Conservation (phyloP, 1,139 yeast genomes). For the Candida pseudoviswanathii region DNA sequence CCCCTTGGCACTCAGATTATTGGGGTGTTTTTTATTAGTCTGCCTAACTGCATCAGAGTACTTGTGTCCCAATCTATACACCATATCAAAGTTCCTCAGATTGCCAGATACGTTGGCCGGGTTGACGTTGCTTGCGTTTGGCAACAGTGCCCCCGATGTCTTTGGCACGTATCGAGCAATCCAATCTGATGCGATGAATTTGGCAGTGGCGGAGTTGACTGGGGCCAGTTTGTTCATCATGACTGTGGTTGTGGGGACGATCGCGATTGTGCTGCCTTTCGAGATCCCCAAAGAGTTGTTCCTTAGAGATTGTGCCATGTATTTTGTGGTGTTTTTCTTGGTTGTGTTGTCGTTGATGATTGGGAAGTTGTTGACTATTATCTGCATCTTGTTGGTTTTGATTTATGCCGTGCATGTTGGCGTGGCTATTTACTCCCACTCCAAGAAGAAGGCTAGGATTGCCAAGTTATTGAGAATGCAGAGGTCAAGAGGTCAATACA, state of each 20-base stretch:
- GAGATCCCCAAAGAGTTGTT: conserved; percentile 53
- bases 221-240: conserved; percentile 86
- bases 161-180: conserved; percentile 83
- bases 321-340: conserved; percentile 46
- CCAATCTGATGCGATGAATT: conserved; percentile 62
- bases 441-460: conserved; percentile 24
- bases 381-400: conserved; percentile 50
- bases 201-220: conserved; percentile 85
- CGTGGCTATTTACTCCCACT: conserved; percentile 38
- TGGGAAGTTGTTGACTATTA: conserved; percentile 46
- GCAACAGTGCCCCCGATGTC: conserved; percentile 92
- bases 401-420: conserved; percentile 58
- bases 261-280: conserved; percentile 72
- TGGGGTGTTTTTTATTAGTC: conserved; percentile 55
- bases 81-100: conserved; percentile 59
- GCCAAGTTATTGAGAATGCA: conserved; percentile 25
- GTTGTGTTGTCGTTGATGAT: conserved; percentile 44
- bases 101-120: conserved; percentile 84
- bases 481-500: conserved; percentile 32
- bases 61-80: conserved; percentile 71
- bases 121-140: conserved; percentile 82
- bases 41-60: conserved; percentile 78
- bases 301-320: conserved; percentile 57
- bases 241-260: conserved; percentile 72
- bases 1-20: conserved; percentile 21